Conservation (phyloP, 2,329 filamentous ascomycete species). For the Fusarium ambrosium region DNA sequence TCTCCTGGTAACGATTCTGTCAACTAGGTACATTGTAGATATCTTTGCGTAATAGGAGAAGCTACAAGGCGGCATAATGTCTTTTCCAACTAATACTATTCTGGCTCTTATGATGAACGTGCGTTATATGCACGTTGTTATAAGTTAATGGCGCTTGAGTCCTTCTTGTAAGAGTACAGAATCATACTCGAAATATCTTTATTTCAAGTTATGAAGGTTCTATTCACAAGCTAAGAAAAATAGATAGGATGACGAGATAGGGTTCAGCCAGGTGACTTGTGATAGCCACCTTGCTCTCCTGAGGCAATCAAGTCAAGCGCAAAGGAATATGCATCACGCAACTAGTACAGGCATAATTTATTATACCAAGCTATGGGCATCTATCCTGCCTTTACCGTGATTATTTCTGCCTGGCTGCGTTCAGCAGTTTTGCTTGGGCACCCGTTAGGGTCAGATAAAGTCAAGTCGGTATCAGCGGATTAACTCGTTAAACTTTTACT, state of each 20-base stretch:
- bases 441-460: too few relatives aligned
- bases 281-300: neutral
- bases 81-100: too few relatives aligned
- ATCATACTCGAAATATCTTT: neutral
- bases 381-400: neutral
- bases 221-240: neutral
- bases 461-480: neutral
- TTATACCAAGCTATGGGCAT: neutral
- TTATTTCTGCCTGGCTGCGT: neutral
- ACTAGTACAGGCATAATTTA: neutral
- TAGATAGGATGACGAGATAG: neutral
- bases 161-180: neutral
- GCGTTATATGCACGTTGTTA: too few relatives aligned
- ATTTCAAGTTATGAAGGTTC: neutral
- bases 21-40: too few relatives aligned
- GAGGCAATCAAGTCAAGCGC: neutral
- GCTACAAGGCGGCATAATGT: too few relatives aligned
- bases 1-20: too few relatives aligned
- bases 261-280: neutral
- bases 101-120: neutral
- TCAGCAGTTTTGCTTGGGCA: neutral
- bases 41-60: too few relatives aligned
- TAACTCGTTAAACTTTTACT: conserved; percentile 24
- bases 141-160: neutral
- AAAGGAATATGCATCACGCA: neutral